A percentile compares a stretch with the other conserved stretches of the same genome.
Evolutionary conservation across 352 stramenopile genomes (phyloP).

Genomic region (Globisporangium barbulae): DNA sequence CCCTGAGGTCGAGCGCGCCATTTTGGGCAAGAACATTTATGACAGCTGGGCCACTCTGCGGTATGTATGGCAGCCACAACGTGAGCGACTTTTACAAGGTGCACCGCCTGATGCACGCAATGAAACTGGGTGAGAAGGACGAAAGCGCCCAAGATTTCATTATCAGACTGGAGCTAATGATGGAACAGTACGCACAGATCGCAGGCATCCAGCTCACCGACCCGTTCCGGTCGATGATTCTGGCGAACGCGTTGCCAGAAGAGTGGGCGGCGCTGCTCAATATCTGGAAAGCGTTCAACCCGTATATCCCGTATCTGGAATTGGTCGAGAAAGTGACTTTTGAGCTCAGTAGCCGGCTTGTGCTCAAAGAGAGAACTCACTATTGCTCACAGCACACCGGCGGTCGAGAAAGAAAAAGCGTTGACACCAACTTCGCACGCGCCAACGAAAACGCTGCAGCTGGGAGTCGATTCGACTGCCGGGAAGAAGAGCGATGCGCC

Average conservation of each 20-base stretch:
- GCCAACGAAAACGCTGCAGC: not conserved
- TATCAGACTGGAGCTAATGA: conserved; percentile 34
- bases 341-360: conserved; percentile 17
- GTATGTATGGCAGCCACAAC: conserved; percentile 36
- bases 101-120: conserved; percentile 42
- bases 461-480: not conserved
- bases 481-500: not conserved
- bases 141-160: conserved; percentile 37
- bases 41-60: conserved; percentile 44
- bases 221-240: conserved; percentile 32
- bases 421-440: not conserved
- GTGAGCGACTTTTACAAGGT: conserved; percentile 36
- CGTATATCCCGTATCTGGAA: conserved; percentile 39
- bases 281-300: conserved; percentile 32
- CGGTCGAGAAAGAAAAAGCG: not conserved
- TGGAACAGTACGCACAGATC: conserved; percentile 35
- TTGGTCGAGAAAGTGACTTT: conserved; percentile 32
- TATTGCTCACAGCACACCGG: not conserved
- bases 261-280: conserved; percentile 27
- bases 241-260: conserved; percentile 32
- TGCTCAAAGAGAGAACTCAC: conserved; percentile 21
- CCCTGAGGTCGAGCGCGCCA: conserved; percentile 39
- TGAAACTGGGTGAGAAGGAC: conserved; percentile 38
- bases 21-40: conserved; percentile 50
- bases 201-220: conserved; percentile 40